Conservation (phyloP, 495 filamentous ascomycete genomes). For the Penicillium paxilli region DNA sequence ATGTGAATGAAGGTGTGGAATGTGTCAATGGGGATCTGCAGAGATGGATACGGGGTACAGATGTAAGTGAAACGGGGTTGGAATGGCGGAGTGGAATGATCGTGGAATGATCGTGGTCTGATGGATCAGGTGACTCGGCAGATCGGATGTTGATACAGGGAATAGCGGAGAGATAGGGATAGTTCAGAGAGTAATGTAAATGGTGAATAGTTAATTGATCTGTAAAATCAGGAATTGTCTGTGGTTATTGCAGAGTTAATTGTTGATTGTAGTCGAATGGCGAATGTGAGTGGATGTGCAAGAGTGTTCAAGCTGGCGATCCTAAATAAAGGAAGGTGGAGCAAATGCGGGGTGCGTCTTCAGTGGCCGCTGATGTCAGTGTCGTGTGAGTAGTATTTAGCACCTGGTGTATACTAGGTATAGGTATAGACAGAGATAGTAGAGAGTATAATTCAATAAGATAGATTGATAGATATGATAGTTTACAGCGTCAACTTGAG, state of each 20-base stretch:
- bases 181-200: neutral
- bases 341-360: constrained; percentile 45
- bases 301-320: no score
- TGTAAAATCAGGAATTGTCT: no score
- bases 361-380: constrained; percentile 33
- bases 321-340: constrained; percentile 27
- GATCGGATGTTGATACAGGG: no score
- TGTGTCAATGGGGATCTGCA: neutral
- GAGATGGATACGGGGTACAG: neutral
- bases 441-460: neutral
- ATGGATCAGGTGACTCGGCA: neutral
- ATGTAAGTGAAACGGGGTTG: neutral
- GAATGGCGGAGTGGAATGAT: neutral
- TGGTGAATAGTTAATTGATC: no score
- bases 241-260: no score
- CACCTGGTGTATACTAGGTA: constrained; percentile 11
- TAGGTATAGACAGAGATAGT: neutral
- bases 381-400: constrained; percentile 34
- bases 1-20: no score
- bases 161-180: neutral
- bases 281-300: no score
- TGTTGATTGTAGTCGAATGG: no score
- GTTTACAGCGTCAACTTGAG: no score
- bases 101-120: neutral
- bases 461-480: neutral